Conservation (phyloP, 352 stramenopile genomes). For the Phytophthora pisi region DNA sequence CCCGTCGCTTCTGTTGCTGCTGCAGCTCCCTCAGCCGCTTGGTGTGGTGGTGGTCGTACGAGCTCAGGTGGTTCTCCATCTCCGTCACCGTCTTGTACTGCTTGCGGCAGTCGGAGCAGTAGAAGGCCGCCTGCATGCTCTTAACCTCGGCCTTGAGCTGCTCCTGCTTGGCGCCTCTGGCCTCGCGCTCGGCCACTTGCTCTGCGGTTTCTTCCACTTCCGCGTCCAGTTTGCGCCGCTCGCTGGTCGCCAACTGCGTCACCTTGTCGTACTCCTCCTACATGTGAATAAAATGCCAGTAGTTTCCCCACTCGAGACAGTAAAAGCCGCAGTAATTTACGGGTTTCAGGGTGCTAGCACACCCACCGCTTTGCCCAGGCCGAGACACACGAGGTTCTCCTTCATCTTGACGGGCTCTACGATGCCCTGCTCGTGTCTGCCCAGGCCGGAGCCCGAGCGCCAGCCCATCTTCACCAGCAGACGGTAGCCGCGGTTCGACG, state of each 20-base stretch:
- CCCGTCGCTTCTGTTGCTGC: slow-evolving; percentile 34
- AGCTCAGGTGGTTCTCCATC: slow-evolving; percentile 78
- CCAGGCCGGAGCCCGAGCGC: slow-evolving; percentile 53
- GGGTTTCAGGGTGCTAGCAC: not conserved
- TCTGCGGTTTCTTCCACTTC: slow-evolving; percentile 58
- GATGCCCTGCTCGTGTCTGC: slow-evolving; percentile 63
- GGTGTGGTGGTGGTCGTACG: slow-evolving; percentile 76
- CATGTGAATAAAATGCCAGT: not conserved
- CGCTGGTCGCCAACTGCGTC: slow-evolving; percentile 53
- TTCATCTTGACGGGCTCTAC: slow-evolving; percentile 66
- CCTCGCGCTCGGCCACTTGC: slow-evolving; percentile 37
- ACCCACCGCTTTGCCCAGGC: slow-evolving; percentile 61
- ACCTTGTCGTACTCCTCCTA: slow-evolving; percentile 67
- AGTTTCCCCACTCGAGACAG: not conserved
- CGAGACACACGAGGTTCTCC: slow-evolving; percentile 60
- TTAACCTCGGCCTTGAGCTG: slow-evolving; percentile 41
- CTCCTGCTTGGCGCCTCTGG: slow-evolving; percentile 31
- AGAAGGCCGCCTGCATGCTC: slow-evolving; percentile 58
- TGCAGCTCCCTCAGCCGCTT: slow-evolving; percentile 54
- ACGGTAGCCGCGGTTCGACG: slow-evolving; percentile 61
- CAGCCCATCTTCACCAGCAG: slow-evolving; percentile 73
- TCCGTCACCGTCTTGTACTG: slow-evolving; percentile 75
- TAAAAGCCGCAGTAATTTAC: not conserved
- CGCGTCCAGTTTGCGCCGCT: slow-evolving; percentile 51
- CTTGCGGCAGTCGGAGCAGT: slow-evolving; percentile 64